phyloP scores from a whole-genome alignment of 2,329 filamentous ascomycete genomes.

The Leptodontidium sp. region DNA sequence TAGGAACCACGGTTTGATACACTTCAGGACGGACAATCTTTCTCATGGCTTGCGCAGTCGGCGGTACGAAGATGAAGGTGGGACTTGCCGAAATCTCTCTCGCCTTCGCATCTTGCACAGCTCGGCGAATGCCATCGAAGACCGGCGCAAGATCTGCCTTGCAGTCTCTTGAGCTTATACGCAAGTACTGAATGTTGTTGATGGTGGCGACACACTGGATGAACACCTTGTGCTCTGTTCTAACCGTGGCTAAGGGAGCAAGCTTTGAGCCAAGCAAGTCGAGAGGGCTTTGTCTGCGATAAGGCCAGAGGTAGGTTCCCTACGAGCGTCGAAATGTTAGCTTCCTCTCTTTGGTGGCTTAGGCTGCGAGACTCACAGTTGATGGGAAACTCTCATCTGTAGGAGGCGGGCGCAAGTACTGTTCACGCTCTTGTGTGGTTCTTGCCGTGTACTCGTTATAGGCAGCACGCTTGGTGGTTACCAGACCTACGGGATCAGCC shows the following conservation, averaged over 20 bases:
- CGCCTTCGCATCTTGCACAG: constrained; percentile 35
- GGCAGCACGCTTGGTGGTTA: constrained; percentile 4
- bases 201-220: constrained; percentile 32
- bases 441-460: constrained; percentile 10
- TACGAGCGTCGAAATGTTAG: background rate
- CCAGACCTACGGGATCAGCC: background rate
- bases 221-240: constrained; percentile 33
- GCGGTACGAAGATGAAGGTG: constrained; percentile 41
- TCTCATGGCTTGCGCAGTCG: constrained; percentile 32
- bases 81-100: constrained; percentile 33
- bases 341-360: background rate
- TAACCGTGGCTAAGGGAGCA: background rate
- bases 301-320: constrained; percentile 13
- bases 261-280: constrained; percentile 10
- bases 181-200: constrained; percentile 26
- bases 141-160: constrained; percentile 27
- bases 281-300: background rate
- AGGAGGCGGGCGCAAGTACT: constrained; percentile 7
- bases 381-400: constrained; percentile 6
- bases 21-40: constrained; percentile 27
- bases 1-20: background rate
- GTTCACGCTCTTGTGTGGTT: constrained; percentile 10
- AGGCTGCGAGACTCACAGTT: background rate
- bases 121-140: constrained; percentile 38
- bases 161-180: constrained; percentile 25